Conservation (phyloP, 2,329 filamentous ascomycete genomes). For the Coniosporium tulheliwenetii region DNA sequence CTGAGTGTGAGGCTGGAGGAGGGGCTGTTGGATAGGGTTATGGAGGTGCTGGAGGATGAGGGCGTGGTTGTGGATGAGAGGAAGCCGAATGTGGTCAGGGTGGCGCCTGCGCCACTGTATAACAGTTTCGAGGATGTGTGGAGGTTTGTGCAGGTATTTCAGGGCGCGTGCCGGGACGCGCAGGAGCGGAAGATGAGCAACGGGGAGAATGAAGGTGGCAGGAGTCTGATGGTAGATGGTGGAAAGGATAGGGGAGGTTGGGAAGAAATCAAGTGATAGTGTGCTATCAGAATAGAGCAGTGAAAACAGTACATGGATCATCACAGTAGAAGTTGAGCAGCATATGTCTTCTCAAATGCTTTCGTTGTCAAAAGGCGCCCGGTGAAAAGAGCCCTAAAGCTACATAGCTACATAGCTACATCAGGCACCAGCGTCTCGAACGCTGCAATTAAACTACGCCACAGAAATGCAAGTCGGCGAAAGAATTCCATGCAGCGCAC, state of each 20-base stretch:
- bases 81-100: conserved; percentile 69
- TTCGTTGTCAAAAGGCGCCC: no score
- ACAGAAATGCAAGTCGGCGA: no score
- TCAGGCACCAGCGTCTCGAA: no score
- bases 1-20: conserved; percentile 55
- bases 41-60: conserved; percentile 45
- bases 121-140: conserved; percentile 64
- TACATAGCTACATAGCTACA: no score
- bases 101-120: conserved; percentile 74
- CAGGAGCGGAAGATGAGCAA: conserved; percentile 2
- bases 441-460: no score
- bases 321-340: no score
- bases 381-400: no score
- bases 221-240: conserved; percentile 11
- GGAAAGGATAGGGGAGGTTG: conserved; percentile 13
- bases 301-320: no score
- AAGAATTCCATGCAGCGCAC: no score
- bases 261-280: conserved; percentile 13
- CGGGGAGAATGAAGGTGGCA: background rate
- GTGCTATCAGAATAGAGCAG: background rate
- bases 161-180: conserved; percentile 29
- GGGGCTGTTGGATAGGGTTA: conserved; percentile 55
- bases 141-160: conserved; percentile 40
- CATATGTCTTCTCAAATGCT: no score
- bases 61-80: conserved; percentile 71